These are phyloP conservation scores for Dipteronia sinensis DNA, from an alignment of 345 rosid genomes.

Conservation along the genomic window DNA sequence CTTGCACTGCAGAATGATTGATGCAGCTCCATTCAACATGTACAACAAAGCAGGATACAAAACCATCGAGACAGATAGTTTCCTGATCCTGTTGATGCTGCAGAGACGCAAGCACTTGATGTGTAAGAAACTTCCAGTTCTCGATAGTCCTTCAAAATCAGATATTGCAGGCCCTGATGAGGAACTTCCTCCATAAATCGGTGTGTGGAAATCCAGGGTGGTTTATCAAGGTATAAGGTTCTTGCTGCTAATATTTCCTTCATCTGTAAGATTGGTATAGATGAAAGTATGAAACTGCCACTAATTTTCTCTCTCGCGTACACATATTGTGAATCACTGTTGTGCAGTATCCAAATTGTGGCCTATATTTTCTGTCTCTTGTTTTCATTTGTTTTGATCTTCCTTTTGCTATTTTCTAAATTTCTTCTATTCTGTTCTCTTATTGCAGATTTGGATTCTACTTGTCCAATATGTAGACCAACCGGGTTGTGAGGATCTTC, in stretches of 20 bases:
- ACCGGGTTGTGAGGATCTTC: conserved; percentile 17
- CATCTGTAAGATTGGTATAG: not conserved
- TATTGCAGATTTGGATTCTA: conserved; percentile 16
- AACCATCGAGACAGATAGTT: conserved; percentile 63
- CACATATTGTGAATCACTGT: not conserved
- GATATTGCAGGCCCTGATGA: conserved; percentile 38
- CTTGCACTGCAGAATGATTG: conserved; percentile 93
- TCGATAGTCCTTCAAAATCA: conserved; percentile 22
- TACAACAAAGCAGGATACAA: conserved; percentile 84
- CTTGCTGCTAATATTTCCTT: not conserved
- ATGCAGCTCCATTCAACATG: conserved; percentile 85
- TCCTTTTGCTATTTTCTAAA: not conserved
- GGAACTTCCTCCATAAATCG: conserved; percentile 41
- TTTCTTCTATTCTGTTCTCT: not conserved
- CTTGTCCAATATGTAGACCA: conserved; percentile 23
- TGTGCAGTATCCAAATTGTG: not conserved
- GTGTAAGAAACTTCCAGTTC: conserved; percentile 67
- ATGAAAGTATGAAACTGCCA: not conserved
- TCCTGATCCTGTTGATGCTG: conserved; percentile 68
- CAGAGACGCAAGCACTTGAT: conserved; percentile 94
- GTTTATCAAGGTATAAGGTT: conserved; percentile 30
- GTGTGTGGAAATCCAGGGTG: conserved; percentile 25
- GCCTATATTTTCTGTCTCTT: conserved; percentile 4
- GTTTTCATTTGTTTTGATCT: not conserved
- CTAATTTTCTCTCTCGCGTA: not conserved